Conservation (phyloP, 768 basidiomycete species). For the Tephrocybe sp. region DNA sequence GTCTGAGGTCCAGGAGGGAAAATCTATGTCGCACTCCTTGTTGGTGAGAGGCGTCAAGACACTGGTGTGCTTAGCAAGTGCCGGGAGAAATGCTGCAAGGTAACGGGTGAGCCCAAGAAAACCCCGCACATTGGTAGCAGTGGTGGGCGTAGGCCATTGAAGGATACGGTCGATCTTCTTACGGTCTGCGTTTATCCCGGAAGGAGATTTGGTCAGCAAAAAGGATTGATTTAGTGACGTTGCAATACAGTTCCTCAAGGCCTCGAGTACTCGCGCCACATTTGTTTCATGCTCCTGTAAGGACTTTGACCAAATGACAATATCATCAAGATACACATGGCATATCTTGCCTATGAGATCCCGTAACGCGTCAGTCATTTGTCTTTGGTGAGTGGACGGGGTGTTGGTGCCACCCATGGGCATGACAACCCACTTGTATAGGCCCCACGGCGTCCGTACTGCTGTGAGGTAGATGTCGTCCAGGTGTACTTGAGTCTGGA, state of each 20-base stretch:
- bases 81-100: slow-evolving; percentile 25
- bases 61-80: slow-evolving; percentile 2
- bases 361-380: slow-evolving; percentile 32
- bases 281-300: slow-evolving; percentile 21
- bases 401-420: no score
- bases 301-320: slow-evolving; percentile 37
- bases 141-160: no score
- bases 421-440: slow-evolving; percentile 39
- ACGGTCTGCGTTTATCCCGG: slow-evolving; percentile 27
- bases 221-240: slow-evolving; percentile 24
- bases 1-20: slow-evolving; percentile 23
- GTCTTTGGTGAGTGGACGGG: background rate
- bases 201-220: slow-evolving; percentile 26
- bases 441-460: slow-evolving; percentile 33
- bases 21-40: slow-evolving; percentile 22
- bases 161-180: no score
- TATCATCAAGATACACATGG: no score
- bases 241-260: slow-evolving; percentile 22
- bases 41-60: no score
- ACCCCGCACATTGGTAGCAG: slow-evolving; percentile 23
- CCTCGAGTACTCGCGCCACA: background rate
- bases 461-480: background rate
- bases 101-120: slow-evolving; percentile 35
- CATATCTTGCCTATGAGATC: slow-evolving; percentile 44
- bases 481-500: slow-evolving; percentile 9